phyloP scores from a whole-genome alignment of 345 rosid genomes.

The Acer yangbiense region DNA sequence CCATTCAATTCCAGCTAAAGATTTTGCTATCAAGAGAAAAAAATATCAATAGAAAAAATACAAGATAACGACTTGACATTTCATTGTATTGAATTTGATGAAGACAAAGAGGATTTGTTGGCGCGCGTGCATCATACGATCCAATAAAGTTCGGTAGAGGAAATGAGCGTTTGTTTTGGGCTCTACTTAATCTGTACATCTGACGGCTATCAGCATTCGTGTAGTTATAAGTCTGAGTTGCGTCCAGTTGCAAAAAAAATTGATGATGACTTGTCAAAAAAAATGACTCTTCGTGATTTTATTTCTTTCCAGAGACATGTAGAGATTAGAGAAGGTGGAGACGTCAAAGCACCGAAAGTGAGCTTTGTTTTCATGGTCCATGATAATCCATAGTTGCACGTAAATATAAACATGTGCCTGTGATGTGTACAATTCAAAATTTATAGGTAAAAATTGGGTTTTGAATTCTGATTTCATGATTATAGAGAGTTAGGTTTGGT shows the following conservation, averaged over 20 bases:
- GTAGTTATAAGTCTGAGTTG: neutral
- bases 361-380: neutral
- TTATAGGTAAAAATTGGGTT: neutral
- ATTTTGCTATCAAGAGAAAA: too few relatives aligned
- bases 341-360: constrained; percentile 6
- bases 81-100: neutral
- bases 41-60: too few relatives aligned
- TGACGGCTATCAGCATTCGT: neutral
- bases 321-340: neutral
- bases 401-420: neutral
- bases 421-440: neutral
- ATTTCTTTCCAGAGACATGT: neutral
- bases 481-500: neutral
- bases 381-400: neutral
- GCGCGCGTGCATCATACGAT: neutral
- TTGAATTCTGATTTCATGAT: neutral
- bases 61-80: neutral
- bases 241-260: neutral
- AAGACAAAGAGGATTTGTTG: neutral
- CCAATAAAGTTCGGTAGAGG: neutral
- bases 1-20: too few relatives aligned
- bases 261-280: neutral
- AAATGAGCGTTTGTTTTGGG: neutral
- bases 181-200: neutral
- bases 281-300: neutral